Percentiles rank a stretch among this genome's conserved stretches.
Conservation (phyloP, 2,329 filamentous ascomycete genomes). For the Hypomyces rosellus region DNA sequence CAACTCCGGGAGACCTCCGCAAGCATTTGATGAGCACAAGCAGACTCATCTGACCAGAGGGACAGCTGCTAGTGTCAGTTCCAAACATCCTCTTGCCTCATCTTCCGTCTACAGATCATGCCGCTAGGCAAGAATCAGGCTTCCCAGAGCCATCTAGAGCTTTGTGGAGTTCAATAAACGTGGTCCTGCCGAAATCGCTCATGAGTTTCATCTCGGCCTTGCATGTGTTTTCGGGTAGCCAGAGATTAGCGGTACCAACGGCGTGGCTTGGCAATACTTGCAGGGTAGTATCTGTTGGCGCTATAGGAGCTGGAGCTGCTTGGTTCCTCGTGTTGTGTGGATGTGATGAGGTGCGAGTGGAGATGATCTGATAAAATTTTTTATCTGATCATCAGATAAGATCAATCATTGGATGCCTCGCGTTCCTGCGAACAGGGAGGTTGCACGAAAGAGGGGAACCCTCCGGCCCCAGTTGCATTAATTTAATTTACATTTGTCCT, state of each 20-base stretch:
- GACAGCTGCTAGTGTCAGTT: no score
- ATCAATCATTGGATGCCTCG: slow-evolving; percentile 7
- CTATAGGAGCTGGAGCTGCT: background rate
- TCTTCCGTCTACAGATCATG: no score
- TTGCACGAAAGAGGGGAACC: background rate
- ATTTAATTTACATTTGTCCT: background rate
- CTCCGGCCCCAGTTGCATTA: background rate
- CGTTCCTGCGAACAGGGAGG: background rate
- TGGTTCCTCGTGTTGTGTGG: background rate
- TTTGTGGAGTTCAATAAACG: no score
- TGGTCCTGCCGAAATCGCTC: slow-evolving; percentile 5
- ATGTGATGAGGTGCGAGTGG: background rate
- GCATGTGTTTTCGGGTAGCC: slow-evolving; percentile 1
- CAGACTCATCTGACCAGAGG: no score
- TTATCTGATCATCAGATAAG: slow-evolving; percentile 20
- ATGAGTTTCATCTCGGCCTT: background rate
- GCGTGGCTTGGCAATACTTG: slow-evolving; percentile 1
- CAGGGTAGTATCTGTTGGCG: background rate
- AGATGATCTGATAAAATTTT: slow-evolving; percentile 15
- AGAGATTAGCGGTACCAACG: background rate
- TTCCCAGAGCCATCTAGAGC: no score
- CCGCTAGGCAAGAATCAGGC: no score
- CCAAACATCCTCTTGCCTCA: no score
- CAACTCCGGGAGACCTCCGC: background rate
- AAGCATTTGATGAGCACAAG: background rate